Percentiles rank a stretch among this genome's conserved stretches.
Evolutionary conservation across 305 asterid genomes (phyloP).

Genomic region (Ilex paraguariensis): DNA sequence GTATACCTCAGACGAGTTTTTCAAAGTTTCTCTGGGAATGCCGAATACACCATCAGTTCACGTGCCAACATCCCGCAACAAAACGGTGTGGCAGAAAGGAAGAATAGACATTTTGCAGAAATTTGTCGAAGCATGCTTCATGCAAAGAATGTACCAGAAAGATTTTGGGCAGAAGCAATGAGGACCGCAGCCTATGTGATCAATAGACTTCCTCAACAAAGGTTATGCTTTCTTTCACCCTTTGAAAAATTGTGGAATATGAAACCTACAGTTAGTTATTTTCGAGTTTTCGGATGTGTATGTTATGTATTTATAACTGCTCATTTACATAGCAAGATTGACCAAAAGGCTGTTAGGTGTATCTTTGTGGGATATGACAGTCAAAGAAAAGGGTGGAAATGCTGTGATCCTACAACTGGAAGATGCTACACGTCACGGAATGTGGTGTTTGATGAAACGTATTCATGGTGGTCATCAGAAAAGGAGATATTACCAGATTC

Average conservation of each 20-base stretch:
- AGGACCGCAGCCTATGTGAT: background rate
- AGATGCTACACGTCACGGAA: background rate
- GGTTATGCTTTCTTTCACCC: background rate
- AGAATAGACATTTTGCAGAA: background rate
- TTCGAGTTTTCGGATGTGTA: background rate
- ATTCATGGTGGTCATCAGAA: background rate
- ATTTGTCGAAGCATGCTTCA: too few species aligned
- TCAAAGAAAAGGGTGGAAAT: background rate
- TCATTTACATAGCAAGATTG: background rate
- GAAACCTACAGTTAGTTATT: background rate
- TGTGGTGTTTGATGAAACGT: too few species aligned
- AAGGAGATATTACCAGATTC: background rate
- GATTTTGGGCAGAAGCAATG: too few species aligned
- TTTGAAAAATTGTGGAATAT: background rate
- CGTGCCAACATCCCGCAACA: background rate
- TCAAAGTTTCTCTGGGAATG: background rate
- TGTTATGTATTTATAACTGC: background rate
- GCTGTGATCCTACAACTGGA: background rate
- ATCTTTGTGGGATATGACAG: background rate
- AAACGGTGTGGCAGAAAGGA: background rate
- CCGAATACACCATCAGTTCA: background rate
- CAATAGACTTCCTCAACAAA: background rate
- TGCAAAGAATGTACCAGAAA: too few species aligned
- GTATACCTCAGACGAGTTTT: background rate
- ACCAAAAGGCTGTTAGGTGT: background rate